A percentile compares a stretch with the other conserved stretches of the same genome.
Conservation (phyloP, 768 basidiomycete genomes). For the Arthromyces matolae region DNA sequence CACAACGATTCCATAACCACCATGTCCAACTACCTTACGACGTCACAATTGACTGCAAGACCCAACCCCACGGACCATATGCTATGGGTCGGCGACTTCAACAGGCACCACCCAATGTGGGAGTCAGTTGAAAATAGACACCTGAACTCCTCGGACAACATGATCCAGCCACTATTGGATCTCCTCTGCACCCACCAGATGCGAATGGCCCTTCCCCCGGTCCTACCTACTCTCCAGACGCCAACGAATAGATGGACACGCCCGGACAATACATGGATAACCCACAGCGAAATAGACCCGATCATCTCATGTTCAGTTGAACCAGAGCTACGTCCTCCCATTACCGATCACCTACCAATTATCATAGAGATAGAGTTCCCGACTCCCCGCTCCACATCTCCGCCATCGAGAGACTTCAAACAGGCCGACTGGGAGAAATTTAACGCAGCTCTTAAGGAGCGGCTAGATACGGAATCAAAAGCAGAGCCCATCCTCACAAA, state of each 20-base stretch:
- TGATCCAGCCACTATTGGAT: not conserved
- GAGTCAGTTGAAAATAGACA: not conserved
- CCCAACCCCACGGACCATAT: not conserved
- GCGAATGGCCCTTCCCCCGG: not conserved
- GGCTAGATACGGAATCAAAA: not conserved
- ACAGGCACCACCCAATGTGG: conserved; percentile 9
- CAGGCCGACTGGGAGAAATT: not conserved
- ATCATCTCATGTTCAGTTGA: conserved; percentile 1
- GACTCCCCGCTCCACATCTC: no score
- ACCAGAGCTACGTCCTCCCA: not conserved
- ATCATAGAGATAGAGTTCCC: not conserved
- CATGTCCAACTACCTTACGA: not conserved
- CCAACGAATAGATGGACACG: not conserved
- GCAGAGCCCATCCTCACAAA: not conserved
- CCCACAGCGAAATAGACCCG: not conserved
- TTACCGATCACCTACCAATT: not conserved
- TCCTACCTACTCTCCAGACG: not conserved
- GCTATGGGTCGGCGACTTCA: conserved; percentile 3
- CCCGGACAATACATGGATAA: conserved; percentile 4
- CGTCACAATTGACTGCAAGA: not conserved
- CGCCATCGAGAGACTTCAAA: not conserved
- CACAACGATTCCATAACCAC: not conserved
- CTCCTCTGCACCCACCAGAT: not conserved
- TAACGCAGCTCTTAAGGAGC: not conserved
- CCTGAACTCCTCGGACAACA: conserved; percentile 1